phyloP scores from a whole-genome alignment of 345 rosid species.

The Gynandropsis gynandra region DNA sequence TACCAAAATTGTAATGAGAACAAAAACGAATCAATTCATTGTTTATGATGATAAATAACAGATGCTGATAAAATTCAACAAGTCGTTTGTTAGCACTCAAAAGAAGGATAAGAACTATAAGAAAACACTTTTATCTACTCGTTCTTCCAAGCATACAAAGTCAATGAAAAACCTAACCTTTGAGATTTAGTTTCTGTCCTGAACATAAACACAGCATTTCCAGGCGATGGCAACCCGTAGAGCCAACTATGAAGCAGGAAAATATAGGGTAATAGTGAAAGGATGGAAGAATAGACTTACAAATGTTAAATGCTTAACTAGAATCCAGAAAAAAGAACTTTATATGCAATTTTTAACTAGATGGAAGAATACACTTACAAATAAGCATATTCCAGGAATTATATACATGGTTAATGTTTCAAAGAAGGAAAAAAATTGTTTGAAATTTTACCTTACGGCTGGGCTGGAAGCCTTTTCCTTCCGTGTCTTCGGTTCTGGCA shows the following conservation, averaged over 20 bases:
- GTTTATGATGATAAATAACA: constrained; percentile 10
- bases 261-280: constrained; percentile 2
- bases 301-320: too few relatives aligned
- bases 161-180: too few relatives aligned
- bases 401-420: background rate
- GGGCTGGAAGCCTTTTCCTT: constrained; percentile 23
- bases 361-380: too few relatives aligned
- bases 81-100: constrained; percentile 16
- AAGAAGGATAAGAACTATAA: constrained; percentile 16
- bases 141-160: too few relatives aligned
- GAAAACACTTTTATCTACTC: constrained; percentile 45
- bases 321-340: too few relatives aligned
- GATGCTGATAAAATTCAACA: constrained; percentile 33
- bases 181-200: too few relatives aligned
- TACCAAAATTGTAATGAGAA: background rate
- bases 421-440: background rate
- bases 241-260: too few relatives aligned
- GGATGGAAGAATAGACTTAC: background rate
- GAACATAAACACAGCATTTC: too few relatives aligned
- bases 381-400: too few relatives aligned
- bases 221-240: too few relatives aligned
- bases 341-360: too few relatives aligned
- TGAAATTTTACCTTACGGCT: constrained; percentile 37
- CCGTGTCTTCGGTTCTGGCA: constrained; percentile 27
- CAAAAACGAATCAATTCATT: constrained; percentile 12